These are phyloP conservation scores for Mimosa pudica DNA, from an alignment of 306 rosid genomes.

Conservation along the genomic window DNA sequence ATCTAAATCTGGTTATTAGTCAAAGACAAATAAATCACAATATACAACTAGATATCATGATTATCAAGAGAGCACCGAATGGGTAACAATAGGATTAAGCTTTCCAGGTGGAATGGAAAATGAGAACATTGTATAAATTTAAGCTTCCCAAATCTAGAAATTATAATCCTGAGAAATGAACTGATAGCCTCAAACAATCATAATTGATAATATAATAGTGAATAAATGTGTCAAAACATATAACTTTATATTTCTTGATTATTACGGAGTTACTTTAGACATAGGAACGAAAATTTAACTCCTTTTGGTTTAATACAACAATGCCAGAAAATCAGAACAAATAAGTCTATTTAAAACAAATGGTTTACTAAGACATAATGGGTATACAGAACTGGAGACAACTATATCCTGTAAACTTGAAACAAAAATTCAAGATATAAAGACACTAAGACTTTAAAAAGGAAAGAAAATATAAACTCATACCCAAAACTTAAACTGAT, in stretches of 20 bases:
- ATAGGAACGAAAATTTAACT: background rate
- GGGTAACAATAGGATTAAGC: background rate
- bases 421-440: background rate
- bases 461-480: background rate
- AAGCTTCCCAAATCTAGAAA: background rate
- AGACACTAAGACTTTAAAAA: background rate
- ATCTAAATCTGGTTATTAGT: constrained; percentile 23
- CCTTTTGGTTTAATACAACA: background rate
- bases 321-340: background rate
- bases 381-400: background rate
- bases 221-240: background rate
- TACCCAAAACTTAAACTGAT: constrained; percentile 73
- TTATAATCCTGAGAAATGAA: background rate
- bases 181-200: background rate
- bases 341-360: background rate
- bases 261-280: background rate
- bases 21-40: constrained; percentile 26
- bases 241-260: background rate
- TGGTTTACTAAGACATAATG: background rate
- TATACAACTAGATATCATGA: background rate
- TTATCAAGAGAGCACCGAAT: background rate
- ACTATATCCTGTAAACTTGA: background rate
- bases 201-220: background rate
- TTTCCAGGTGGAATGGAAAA: too few relatives aligned
- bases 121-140: background rate